Base-by-base conservation (phyloP, 163 green algal species). In the Chlamydomonas reinhardtii region DNA sequence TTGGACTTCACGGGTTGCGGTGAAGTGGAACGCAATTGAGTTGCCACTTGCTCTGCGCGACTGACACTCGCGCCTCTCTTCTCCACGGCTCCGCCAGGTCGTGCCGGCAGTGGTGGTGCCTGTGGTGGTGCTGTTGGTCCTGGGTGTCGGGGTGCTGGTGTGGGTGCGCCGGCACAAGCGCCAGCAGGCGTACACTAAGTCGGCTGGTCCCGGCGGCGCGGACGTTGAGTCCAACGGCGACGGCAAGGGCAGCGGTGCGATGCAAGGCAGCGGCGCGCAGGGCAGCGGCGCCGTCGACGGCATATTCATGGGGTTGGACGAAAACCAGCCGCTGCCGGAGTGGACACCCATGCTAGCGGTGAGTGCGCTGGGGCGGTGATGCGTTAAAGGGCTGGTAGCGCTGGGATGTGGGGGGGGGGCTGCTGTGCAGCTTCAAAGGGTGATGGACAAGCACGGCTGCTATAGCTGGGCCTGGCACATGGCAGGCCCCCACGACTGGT, bases 231-330 rank as follows among this genome's bases (percentile, higher is more conserved):
- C 43, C 15, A 11, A 27, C 25, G 11, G 15, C 27, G n/a, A n/a
- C n/a, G 72, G 35, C 27, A 19, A 32, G 64, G 72, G 31, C 68
- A 48, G 31, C 68, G 31, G 31, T 4, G 68, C 12, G 29, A 16
- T 29, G 14, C 34, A 31, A 24, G 76, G 37, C 76, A 74, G 70
- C 27, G 39, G 37, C 76, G 39, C 11, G 24, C 65, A 76, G 25
- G 37, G 48, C 76, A 74, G 56, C 25, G 65, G 77, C 65, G 48
- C 48, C 11, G 48, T 56, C 11, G 48, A 56, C 12, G 75, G 77
- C 77, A 52, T 84, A 24, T 84, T 84, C 48, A 37, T 68, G 64
- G 77, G 77, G 4, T 19, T 84, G 65, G 77, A 84, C 8, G 77
- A 75, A 65, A 24, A 64, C 43, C 77, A 84, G 77, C 24, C 29